A percentile compares a stretch with the other conserved stretches of the same genome.
Conservation (phyloP, 1,284 basidiomycete genomes). For the Apiotrichum siamense region DNA sequence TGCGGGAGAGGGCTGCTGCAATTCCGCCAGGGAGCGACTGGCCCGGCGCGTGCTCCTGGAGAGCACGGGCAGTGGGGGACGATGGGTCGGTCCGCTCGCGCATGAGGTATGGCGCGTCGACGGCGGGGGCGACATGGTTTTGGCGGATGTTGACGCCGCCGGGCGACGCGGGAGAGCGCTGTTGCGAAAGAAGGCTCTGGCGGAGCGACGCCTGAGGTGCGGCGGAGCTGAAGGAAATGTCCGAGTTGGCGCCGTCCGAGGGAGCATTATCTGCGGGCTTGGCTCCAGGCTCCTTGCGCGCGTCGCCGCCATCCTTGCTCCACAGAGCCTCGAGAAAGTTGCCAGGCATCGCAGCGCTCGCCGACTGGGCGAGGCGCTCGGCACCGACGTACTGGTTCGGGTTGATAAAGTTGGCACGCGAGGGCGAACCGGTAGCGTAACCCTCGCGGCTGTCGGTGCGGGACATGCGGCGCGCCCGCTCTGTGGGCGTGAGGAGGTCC, state of each 20-base stretch:
- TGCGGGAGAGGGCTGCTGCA: slow-evolving; percentile 42
- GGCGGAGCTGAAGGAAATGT: slow-evolving; percentile 28
- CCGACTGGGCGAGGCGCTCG: slow-evolving; percentile 43
- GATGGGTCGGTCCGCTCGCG: slow-evolving; percentile 28
- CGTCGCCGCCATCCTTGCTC: slow-evolving; percentile 42
- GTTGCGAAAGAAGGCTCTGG: slow-evolving; percentile 34
- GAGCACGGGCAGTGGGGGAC: slow-evolving; percentile 33
- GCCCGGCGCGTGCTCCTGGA: slow-evolving; percentile 45
- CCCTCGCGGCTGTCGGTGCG: slow-evolving; percentile 48
- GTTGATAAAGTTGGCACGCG: slow-evolving; percentile 20
- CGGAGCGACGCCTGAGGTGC: slow-evolving; percentile 21
- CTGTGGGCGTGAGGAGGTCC: slow-evolving; percentile 80
- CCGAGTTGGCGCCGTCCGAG: slow-evolving; percentile 3
- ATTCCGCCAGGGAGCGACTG: slow-evolving; percentile 45
- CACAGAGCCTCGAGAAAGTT: slow-evolving; percentile 43
- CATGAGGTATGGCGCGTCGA: slow-evolving; percentile 28
- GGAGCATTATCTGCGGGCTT: neutral
- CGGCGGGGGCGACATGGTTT: slow-evolving; percentile 12
- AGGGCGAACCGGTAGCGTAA: slow-evolving; percentile 25
- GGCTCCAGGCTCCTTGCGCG: slow-evolving; percentile 15
- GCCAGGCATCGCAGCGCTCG: slow-evolving; percentile 36
- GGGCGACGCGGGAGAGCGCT: slow-evolving; percentile 16
- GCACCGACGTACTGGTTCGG: slow-evolving; percentile 18
- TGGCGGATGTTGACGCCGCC: slow-evolving; percentile 7
- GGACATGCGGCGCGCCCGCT: slow-evolving; percentile 68